phyloP scores from a whole-genome alignment of 345 rosid species.

The Corchorus capsularis region DNA sequence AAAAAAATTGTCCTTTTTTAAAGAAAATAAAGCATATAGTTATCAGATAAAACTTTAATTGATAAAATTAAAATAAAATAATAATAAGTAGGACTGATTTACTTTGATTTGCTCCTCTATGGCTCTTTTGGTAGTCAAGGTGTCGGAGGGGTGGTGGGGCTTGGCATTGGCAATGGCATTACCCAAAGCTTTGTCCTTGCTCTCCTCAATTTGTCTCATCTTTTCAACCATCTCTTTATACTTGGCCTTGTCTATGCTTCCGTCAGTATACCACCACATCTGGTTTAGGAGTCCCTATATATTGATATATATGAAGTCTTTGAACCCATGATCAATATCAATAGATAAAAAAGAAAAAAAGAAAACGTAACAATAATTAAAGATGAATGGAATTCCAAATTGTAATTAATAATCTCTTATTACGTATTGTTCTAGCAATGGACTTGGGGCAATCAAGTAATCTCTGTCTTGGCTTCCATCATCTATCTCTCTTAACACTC shows the following conservation, averaged over 20 bases:
- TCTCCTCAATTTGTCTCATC: background rate
- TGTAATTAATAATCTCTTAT: background rate
- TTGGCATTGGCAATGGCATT: background rate
- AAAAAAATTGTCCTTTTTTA: no score
- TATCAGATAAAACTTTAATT: no score
- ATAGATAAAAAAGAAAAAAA: background rate
- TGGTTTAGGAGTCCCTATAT: background rate
- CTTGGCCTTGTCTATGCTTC: background rate
- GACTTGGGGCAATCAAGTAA: background rate
- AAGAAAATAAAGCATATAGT: no score
- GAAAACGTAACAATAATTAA: background rate
- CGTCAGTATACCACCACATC: background rate
- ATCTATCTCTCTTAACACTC: background rate
- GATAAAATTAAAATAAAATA: no score
- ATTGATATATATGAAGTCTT: no score
- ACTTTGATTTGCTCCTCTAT: slow-evolving; percentile 11
- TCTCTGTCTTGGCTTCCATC: background rate
- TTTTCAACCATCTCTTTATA: background rate
- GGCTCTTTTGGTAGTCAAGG: background rate
- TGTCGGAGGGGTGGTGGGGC: background rate
- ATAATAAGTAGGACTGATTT: background rate
- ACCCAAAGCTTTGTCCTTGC: background rate
- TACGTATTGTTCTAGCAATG: background rate
- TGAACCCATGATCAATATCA: no score
- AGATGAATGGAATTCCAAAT: background rate